Base-by-base conservation (phyloP, 345 rosid genomes). In the Salix caprea region DNA sequence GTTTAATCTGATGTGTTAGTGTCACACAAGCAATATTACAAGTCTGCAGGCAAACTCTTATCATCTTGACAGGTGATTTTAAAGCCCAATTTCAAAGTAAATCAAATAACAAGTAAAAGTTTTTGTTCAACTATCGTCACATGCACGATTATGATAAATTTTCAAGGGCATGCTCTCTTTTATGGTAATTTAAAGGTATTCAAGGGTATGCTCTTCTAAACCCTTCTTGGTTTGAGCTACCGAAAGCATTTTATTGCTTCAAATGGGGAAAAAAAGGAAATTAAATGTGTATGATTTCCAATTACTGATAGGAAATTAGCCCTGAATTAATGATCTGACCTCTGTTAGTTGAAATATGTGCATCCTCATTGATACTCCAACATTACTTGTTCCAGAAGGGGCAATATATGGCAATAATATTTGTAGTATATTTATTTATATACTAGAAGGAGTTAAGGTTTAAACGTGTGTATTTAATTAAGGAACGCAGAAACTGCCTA, bases 1-100 rank as follows among this genome's bases (percentile, higher is more conserved):
- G 72, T 71, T 50, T 23, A 68, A 16, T 76, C 64, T 72, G 3
- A 64, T n/a, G 23, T 52, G 58, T 82, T 70, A 50, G 4, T n/a
- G 19, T 6, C 21, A 61, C n/a, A 46, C 36, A 58, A 16, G 50
- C 71, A 67, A 62, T 69, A n/a, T n/a, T n/a, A 62, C 37, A 69
- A 48, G 61, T 56, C 4, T 3, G 13, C 3, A 8, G 11, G 13
- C 61, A 9, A 7, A n/a, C 11, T 21, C 2, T n/a, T 56, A 23
- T 56, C 61, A 21, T 56, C 61, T 56, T 56, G 13, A 21, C 11
- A 23, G 26, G 24, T 56, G 26, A 56, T 56, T n/a, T 56, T n/a
- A n/a, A 21, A 8, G 26, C 8, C 23, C 26, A 56, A n/a, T 7
- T n/a, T 56, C 13, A 21, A 54, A 56, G 61, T 56, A 56, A n/a